Conservation (phyloP, 768 basidiomycete species). For the Suillus spraguei region DNA sequence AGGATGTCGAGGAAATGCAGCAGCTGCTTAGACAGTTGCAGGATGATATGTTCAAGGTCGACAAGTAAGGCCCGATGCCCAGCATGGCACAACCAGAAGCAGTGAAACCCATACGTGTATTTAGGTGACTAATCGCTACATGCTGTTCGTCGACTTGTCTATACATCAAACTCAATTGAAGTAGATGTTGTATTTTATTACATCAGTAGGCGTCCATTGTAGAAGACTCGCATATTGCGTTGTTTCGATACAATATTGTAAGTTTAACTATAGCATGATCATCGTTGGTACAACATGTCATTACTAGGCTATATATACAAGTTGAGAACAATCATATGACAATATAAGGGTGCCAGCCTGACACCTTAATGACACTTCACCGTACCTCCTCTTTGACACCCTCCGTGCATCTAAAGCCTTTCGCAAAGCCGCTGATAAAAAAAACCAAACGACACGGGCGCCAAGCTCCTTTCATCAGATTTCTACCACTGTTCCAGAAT, state of each 20-base stretch:
- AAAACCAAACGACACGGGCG: too few species aligned
- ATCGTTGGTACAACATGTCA: too few species aligned
- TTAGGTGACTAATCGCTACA: conserved; percentile 2
- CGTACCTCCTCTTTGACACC: neutral
- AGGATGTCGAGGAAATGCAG: conserved; percentile 77
- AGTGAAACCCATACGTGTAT: neutral
- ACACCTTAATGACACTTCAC: neutral
- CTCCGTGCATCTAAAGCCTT: neutral
- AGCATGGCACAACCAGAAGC: conserved; percentile 1
- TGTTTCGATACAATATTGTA: too few species aligned
- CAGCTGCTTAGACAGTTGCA: conserved; percentile 51
- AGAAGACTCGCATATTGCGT: too few species aligned
- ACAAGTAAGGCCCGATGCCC: conserved; percentile 2
- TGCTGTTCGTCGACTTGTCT: neutral
- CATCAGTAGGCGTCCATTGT: neutral
- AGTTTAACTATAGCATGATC: too few species aligned
- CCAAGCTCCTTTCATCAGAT: too few species aligned
- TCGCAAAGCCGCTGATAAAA: too few species aligned
- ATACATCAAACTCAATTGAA: conserved; percentile 1
- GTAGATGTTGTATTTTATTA: conserved; percentile 2
- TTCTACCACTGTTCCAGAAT: neutral
- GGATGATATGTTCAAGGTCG: conserved; percentile 26
- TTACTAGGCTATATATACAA: too few species aligned
- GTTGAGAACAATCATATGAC: neutral
- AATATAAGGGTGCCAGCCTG: too few species aligned